A percentile compares a stretch with the other conserved stretches of the same genome.
These are phyloP conservation scores for Centrapalus pauciflorus DNA, from an alignment of 129 eudicot genomes.

Conservation along the genomic window DNA sequence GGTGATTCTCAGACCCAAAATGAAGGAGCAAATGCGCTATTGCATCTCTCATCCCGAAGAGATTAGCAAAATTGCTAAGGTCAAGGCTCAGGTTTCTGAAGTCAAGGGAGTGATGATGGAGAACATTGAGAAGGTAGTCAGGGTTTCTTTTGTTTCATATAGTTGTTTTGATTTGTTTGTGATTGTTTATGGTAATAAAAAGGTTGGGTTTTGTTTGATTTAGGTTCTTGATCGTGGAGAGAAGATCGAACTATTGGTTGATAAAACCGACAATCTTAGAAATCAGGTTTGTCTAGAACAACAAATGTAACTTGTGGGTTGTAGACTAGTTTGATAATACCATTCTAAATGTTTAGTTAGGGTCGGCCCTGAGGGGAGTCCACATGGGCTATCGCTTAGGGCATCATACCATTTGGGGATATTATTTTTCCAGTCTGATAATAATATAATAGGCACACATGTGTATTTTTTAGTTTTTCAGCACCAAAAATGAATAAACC, in stretches of 20 bases:
- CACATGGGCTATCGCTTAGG: too few relatives aligned
- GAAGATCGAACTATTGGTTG: slow-evolving; percentile 57
- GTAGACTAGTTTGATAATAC: too few relatives aligned
- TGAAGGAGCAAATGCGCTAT: slow-evolving; percentile 70
- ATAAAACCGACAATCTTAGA: slow-evolving; percentile 54
- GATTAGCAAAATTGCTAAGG: slow-evolving; percentile 60
- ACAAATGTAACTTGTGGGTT: neutral
- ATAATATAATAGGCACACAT: too few relatives aligned
- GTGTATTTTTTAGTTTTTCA: too few relatives aligned
- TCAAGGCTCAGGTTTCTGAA: slow-evolving; percentile 74
- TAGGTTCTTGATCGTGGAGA: slow-evolving; percentile 68
- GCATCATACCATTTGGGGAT: too few relatives aligned
- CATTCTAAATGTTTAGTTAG: too few relatives aligned
- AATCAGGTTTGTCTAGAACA: slow-evolving; percentile 32
- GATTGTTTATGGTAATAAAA: neutral
- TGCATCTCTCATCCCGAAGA: slow-evolving; percentile 71
- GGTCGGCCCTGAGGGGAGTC: too few relatives aligned
- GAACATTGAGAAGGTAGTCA: slow-evolving; percentile 64
- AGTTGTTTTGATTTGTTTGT: neutral
- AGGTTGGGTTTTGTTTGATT: neutral
- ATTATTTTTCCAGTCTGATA: too few relatives aligned
- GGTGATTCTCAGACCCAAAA: slow-evolving; percentile 39
- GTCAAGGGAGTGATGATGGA: slow-evolving; percentile 83
- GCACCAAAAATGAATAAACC: too few relatives aligned
- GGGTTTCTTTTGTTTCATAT: neutral